Conservation (phyloP, 2,329 filamentous ascomycete genomes). For the Emmonsiellopsis sp. region DNA sequence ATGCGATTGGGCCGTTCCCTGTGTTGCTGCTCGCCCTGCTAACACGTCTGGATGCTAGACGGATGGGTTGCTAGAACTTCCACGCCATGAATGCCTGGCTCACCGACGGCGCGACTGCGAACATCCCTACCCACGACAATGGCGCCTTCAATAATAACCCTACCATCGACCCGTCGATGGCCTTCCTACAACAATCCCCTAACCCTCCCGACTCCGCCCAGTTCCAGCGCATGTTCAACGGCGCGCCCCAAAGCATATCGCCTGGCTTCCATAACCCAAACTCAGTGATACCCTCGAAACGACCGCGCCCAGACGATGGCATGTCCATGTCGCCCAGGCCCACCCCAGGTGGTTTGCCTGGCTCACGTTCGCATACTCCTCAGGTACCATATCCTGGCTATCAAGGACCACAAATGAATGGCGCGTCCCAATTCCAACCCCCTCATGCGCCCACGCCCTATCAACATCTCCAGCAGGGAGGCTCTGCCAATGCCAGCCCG, state of each 20-base stretch:
- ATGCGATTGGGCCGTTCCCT: not conserved
- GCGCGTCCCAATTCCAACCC: slow-evolving; percentile 53
- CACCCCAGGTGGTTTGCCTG: slow-evolving; percentile 62
- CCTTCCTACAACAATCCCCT: slow-evolving; percentile 39
- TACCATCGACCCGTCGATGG: slow-evolving; percentile 39
- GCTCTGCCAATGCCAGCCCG: slow-evolving; percentile 75
- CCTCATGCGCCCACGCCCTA: slow-evolving; percentile 59
- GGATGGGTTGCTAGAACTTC: slow-evolving; percentile 13
- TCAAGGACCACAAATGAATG: slow-evolving; percentile 52
- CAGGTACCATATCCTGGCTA: slow-evolving; percentile 65
- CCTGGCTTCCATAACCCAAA: slow-evolving; percentile 71
- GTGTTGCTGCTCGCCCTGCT: not conserved
- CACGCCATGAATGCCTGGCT: slow-evolving; percentile 46
- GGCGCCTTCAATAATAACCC: slow-evolving; percentile 34
- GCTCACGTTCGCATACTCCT: slow-evolving; percentile 86
- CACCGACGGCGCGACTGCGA: slow-evolving; percentile 35
- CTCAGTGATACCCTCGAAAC: slow-evolving; percentile 81
- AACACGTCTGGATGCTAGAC: slow-evolving; percentile 4
- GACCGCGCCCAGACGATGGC: slow-evolving; percentile 76
- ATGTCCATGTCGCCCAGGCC: slow-evolving; percentile 73
- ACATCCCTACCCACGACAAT: slow-evolving; percentile 40
- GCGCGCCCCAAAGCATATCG: slow-evolving; percentile 72
- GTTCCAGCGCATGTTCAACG: slow-evolving; percentile 65
- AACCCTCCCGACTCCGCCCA: slow-evolving; percentile 42
- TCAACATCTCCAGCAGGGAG: slow-evolving; percentile 72